Base-by-base conservation (phyloP, 805 yeast genomes). In the Starmerella roubikii region DNA sequence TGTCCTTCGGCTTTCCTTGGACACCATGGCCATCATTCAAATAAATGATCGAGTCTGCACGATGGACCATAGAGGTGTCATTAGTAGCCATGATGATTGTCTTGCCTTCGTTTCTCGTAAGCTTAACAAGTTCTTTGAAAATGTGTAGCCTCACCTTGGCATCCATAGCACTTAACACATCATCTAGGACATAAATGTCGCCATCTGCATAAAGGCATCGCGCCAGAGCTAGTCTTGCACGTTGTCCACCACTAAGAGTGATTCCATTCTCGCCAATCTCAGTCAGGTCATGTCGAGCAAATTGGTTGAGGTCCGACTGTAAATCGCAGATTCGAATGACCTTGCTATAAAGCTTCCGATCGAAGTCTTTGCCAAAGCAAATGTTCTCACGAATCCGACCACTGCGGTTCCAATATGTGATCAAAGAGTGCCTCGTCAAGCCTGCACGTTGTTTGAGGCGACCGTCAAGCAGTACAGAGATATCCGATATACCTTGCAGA, bases 221-320 rank as follows among this genome's bases (percentile, higher is more conserved):
- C 1, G 94, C 93, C 37, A 82, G 62, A 52, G 74, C 75, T 44
- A 82, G 74, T 56, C 94, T 69, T 0, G 93, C 88, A 60, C 82
- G 82, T 55, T 82, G 94, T 34, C 94, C 94, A 36, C 94, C 94
- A 8, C 91, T 79, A 30, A 82, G 60, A 0, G 88, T 83, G 39
- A 83, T 77, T 52, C 94, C 94, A 49, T 84, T 67, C 54, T 82
- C 94, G 45, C 94, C 94, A 50, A 82, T 78, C 58, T 83, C 93
- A 13, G 45, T 39, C 26, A 27, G 13, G 23, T 47, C 51, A 6
- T 49, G 37, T n/a, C 32, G 17, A 9, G 38, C 28, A n/a, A 45
- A 45, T n/a, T 15, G 33, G 7, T 18, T 32, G 28, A 46, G 32
- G 28, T 45, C 50, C 1, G 44, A 38, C 29, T 33, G 32, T 7